Conservation (phyloP, 148 eudicot species). For the Amaranthus hypochondriacus region DNA sequence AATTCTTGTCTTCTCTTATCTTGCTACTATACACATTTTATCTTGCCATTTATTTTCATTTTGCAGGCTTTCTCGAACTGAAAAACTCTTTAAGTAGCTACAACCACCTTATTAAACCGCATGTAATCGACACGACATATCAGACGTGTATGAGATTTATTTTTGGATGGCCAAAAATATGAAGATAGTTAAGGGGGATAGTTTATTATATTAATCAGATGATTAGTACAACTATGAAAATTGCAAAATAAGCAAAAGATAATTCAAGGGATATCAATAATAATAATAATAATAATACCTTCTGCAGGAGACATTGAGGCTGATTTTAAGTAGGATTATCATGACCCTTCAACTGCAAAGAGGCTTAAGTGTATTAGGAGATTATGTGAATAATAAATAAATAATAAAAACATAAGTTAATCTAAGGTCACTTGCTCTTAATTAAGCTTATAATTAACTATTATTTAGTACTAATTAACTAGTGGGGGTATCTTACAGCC, state of each 20-base stretch:
- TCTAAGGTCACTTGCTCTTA: not conserved
- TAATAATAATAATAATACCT: not conserved
- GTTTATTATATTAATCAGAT: not conserved
- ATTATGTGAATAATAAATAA: not conserved
- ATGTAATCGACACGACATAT: too few relatives aligned
- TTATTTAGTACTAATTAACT: not conserved
- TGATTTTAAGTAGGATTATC: not conserved
- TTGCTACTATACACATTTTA: too few relatives aligned
- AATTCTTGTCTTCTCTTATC: too few relatives aligned
- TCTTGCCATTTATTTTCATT: too few relatives aligned
- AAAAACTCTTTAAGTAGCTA: too few relatives aligned
- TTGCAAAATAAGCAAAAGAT: too few relatives aligned
- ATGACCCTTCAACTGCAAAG: constrained; percentile 14
- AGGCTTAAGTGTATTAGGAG: not conserved
- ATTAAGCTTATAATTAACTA: not conserved
- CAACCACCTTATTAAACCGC: too few relatives aligned
- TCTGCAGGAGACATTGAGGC: constrained; percentile 14
- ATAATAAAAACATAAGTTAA: not conserved
- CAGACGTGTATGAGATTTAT: too few relatives aligned
- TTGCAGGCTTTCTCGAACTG: too few relatives aligned
- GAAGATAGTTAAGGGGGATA: too few relatives aligned
- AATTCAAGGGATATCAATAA: not conserved
- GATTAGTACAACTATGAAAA: too few relatives aligned
- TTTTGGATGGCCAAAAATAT: too few relatives aligned
- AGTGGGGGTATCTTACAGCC: not conserved